Conservation (phyloP, 2,329 filamentous ascomycete species). For the Colletotrichum kahawae region DNA sequence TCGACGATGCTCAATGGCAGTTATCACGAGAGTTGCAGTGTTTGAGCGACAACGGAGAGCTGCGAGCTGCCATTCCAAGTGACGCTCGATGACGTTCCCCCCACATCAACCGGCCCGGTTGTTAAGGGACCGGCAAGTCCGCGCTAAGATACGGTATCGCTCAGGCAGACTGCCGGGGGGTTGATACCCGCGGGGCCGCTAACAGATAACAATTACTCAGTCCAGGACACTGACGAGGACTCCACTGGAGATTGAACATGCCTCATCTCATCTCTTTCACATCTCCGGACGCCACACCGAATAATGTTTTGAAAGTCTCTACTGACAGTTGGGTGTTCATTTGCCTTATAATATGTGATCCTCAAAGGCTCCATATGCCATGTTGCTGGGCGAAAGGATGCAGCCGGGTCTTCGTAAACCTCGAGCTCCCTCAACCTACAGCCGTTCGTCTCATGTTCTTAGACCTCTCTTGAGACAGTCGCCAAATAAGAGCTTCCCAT, state of each 20-base stretch:
- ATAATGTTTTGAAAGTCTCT: background rate
- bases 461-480: background rate
- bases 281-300: background rate
- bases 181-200: background rate
- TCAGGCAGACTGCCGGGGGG: background rate
- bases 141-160: background rate
- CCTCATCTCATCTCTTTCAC: background rate
- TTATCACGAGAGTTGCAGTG: background rate
- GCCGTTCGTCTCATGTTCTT: background rate
- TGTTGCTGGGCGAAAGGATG: background rate
- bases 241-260: background rate
- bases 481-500: background rate
- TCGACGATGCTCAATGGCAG: background rate
- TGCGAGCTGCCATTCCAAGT: background rate
- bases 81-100: slow-evolving; percentile 19
- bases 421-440: background rate
- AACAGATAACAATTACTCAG: background rate
- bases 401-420: background rate
- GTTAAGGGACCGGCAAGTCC: background rate
- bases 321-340: background rate
- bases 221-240: background rate
- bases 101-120: slow-evolving; percentile 20
- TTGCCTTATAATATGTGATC: background rate
- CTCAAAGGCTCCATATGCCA: background rate
- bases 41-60: slow-evolving; percentile 16